phyloP scores from a whole-genome alignment of 2,329 filamentous ascomycete species.

The Daldinia eschscholtzii region DNA sequence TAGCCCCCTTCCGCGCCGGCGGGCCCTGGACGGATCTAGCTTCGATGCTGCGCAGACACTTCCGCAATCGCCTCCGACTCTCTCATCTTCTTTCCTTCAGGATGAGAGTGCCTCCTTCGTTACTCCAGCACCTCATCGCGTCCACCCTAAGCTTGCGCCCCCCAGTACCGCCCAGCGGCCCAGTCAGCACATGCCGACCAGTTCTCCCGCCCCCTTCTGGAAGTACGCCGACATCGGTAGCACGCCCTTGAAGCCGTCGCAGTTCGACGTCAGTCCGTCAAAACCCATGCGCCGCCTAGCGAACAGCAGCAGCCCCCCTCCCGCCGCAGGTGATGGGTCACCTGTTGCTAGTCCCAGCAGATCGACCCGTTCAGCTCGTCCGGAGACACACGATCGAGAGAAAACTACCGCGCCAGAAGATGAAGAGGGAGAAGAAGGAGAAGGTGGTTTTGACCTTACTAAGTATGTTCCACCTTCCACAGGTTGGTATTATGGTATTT shows the following conservation, averaged over 20 bases:
- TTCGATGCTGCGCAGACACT: slow-evolving; percentile 62
- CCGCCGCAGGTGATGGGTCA: slow-evolving; percentile 60
- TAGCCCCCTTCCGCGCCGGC: slow-evolving; percentile 72
- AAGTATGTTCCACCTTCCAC: slow-evolving; percentile 60
- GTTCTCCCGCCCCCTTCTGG: slow-evolving; percentile 89
- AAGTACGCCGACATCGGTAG: slow-evolving; percentile 83
- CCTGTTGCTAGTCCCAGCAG: slow-evolving; percentile 66
- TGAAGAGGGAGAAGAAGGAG: slow-evolving; percentile 56
- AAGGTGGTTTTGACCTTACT: slow-evolving; percentile 67
- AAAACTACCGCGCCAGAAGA: slow-evolving; percentile 42
- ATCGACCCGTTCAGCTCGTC: slow-evolving; percentile 56
- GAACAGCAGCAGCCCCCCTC: slow-evolving; percentile 71
- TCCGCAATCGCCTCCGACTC: slow-evolving; percentile 68
- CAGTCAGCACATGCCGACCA: slow-evolving; percentile 87
- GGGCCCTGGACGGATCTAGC: slow-evolving; percentile 57
- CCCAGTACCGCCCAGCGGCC: slow-evolving; percentile 85
- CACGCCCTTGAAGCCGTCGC: slow-evolving; percentile 71
- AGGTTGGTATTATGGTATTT: slow-evolving; percentile 3
- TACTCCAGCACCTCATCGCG: slow-evolving; percentile 78
- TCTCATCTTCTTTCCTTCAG: slow-evolving; percentile 72
- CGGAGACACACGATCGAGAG: slow-evolving; percentile 47
- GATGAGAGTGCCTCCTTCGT: slow-evolving; percentile 73
- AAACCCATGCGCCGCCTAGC: slow-evolving; percentile 60
- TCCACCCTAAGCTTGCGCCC: slow-evolving; percentile 80
- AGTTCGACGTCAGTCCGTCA: slow-evolving; percentile 71